Base-by-base conservation (phyloP, 2,329 filamentous ascomycete species). In the Trichophyton simii region DNA sequence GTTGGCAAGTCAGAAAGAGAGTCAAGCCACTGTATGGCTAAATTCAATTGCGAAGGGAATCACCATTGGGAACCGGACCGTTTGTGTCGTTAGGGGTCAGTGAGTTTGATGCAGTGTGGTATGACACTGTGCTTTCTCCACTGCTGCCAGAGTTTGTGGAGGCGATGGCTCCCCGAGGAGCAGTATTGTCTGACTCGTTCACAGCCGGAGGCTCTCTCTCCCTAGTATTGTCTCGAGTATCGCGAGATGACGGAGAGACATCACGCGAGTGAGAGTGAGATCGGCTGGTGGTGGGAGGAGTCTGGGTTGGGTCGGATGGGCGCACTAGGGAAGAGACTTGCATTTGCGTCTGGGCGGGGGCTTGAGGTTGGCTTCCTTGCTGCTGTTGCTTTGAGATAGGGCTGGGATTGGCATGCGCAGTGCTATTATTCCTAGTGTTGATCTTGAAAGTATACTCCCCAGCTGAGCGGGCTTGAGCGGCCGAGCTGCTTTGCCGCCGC, bases 231-330 rank as follows among this genome's bases (percentile, higher is more conserved):
- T 28, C 48, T 34, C 48, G 22, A 11, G 48, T 54, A 31, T 31
- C 48, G 48, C 48, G 48, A 13, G 48, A 54, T 4, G 54, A 38
- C 15, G 54, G 31, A 20, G 54, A 42, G 54, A 22, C 54, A 8
- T 57, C 54, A n/a, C 54, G 54, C 54, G 54, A 57, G 54, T 8
- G 31, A 42, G 54, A 57, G n/a, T 42, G 31, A 31, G 48, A 54
- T 8, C 48, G 48, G 11, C 48, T 54, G 13, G 48, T 54, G 6
- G 48, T 54, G 6, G 48, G 48, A 22, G 54, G 48, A 22, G 54
- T 57, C 34, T 28, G 54, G 9, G 7, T 59, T 11, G 57, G 38
- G 11, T 59, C 57, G 2, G 57, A 46, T n/a, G 38, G 57, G 9
- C 36, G 36, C 3, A 59, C 41, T 8, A 59, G 42, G 11, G 57